These are phyloP conservation scores for Daldinia concentrica DNA, from an alignment of 495 filamentous ascomycete species.

Conservation along the genomic window DNA sequence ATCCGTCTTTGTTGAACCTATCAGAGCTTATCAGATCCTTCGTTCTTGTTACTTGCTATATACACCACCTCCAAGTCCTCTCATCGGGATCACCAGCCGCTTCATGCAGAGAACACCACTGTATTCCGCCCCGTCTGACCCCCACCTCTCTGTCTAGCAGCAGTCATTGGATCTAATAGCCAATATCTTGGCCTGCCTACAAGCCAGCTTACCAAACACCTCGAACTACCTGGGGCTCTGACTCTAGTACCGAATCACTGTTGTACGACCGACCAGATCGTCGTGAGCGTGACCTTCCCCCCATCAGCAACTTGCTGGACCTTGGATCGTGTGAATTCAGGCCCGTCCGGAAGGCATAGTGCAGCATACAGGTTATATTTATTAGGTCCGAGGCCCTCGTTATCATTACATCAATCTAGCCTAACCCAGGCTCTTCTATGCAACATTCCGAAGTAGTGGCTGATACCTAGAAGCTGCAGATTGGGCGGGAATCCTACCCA, in stretches of 20 bases:
- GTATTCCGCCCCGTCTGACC: constrained; percentile 33
- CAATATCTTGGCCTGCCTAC: constrained; percentile 16
- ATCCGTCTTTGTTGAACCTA: constrained; percentile 26
- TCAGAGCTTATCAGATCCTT: constrained; percentile 13
- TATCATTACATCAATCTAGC: constrained; percentile 5
- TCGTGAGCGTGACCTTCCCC: constrained; percentile 35
- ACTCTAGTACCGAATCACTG: constrained; percentile 25
- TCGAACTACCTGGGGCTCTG: constrained; percentile 19
- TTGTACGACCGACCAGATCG: constrained; percentile 39
- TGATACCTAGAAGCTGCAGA: constrained; percentile 23
- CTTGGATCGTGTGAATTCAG: constrained; percentile 24
- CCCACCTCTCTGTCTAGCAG: constrained; percentile 25
- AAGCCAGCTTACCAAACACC: constrained; percentile 28
- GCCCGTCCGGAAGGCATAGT: constrained; percentile 22
- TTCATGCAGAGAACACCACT: constrained; percentile 33
- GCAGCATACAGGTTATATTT: constrained; percentile 17
- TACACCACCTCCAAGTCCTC: constrained; percentile 19
- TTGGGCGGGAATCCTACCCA: constrained; percentile 29
- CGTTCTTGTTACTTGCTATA: constrained; percentile 16
- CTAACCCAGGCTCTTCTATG: constrained; percentile 22
- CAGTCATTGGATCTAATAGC: constrained; percentile 22
- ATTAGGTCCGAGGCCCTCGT: constrained; percentile 15
- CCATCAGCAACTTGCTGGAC: constrained; percentile 18
- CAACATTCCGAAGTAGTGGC: constrained; percentile 29
- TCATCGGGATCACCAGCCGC: constrained; percentile 38